phyloP scores from a whole-genome alignment of 2,329 filamentous ascomycete species.

The Verruconis gallopava region DNA sequence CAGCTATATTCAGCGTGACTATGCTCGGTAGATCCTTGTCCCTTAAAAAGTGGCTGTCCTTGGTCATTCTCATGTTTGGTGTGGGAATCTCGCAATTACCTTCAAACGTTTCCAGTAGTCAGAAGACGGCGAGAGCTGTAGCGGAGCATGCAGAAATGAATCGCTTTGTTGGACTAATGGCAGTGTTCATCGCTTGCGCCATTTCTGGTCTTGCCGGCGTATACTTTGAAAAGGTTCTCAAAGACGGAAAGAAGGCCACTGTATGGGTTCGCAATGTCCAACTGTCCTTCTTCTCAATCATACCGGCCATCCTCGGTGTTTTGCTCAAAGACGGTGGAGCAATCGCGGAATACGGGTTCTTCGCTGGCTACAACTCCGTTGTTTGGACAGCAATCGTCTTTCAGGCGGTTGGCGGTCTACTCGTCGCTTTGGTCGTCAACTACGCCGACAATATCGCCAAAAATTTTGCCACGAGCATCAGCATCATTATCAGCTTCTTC shows the following conservation, averaged over 20 bases:
- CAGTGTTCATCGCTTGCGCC: conserved; percentile 64
- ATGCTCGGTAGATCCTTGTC: conserved; percentile 64
- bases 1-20: conserved; percentile 72
- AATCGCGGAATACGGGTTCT: conserved; percentile 77
- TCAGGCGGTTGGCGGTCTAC: conserved; percentile 71
- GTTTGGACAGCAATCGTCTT: conserved; percentile 77
- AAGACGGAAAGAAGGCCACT: conserved; percentile 64
- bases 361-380: conserved; percentile 83
- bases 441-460: conserved; percentile 84
- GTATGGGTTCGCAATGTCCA: conserved; percentile 95
- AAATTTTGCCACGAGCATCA: conserved; percentile 87
- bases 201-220: conserved; percentile 78
- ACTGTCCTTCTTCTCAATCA: conserved; percentile 84
- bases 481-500: conserved; percentile 75
- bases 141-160: conserved; percentile 50
- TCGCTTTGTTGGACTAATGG: conserved; percentile 62
- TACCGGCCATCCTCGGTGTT: conserved; percentile 77
- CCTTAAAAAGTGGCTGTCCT: conserved; percentile 62
- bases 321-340: conserved; percentile 75
- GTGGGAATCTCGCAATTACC: conserved; percentile 74
- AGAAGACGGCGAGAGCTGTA: conserved; percentile 46
- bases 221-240: conserved; percentile 83
- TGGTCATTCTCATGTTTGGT: conserved; percentile 67
- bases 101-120: conserved; percentile 26
- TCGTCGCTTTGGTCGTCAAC: conserved; percentile 71